Percentiles rank a stretch among this genome's conserved stretches.
phyloP scores from a whole-genome alignment of 2,329 filamentous ascomycete genomes.

The Hymenoscyphus fructigenus region DNA sequence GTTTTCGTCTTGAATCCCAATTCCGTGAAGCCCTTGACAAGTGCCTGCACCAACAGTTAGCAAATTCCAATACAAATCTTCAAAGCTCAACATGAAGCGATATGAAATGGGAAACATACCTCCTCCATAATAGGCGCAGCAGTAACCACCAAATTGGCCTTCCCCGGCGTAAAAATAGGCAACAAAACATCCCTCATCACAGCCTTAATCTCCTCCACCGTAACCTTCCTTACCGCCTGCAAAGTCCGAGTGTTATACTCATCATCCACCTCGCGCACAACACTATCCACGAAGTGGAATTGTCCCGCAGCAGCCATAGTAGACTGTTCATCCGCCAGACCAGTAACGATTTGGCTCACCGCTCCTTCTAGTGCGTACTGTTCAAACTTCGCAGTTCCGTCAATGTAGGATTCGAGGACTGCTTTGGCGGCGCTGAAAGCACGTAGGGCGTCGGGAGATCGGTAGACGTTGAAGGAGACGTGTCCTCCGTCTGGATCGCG shows the following conservation, averaged over 20 bases:
- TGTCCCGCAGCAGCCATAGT: slow-evolving; percentile 81
- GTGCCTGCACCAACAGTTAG: slow-evolving; percentile 51
- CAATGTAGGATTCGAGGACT: slow-evolving; percentile 72
- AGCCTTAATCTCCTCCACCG: slow-evolving; percentile 70
- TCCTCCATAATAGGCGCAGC: slow-evolving; percentile 84
- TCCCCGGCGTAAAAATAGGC: slow-evolving; percentile 76
- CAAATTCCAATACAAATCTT: slow-evolving; percentile 1
- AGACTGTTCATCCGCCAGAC: slow-evolving; percentile 82
- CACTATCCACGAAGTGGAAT: slow-evolving; percentile 79
- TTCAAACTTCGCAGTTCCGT: slow-evolving; percentile 72
- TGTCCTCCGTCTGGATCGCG: slow-evolving; percentile 77
- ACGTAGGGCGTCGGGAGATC: slow-evolving; percentile 84
- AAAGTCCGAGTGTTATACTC: slow-evolving; percentile 79
- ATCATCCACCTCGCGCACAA: slow-evolving; percentile 71
- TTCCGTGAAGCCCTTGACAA: slow-evolving; percentile 70
- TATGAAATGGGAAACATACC: slow-evolving; percentile 53
- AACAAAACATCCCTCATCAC: slow-evolving; percentile 74
- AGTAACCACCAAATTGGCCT: slow-evolving; percentile 82
- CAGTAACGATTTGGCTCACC: slow-evolving; percentile 83
- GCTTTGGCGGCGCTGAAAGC: slow-evolving; percentile 76
- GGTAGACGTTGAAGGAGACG: slow-evolving; percentile 82
- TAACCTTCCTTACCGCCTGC: slow-evolving; percentile 73
- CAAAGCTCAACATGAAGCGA: slow-evolving; percentile 1
- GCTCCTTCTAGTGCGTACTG: slow-evolving; percentile 72
- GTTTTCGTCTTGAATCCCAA: slow-evolving; percentile 79